A percentile compares a stretch with the other conserved stretches of the same genome.
phyloP scores from a whole-genome alignment of 78 protist species.

The Dictyostelium brefeldianum region DNA sequence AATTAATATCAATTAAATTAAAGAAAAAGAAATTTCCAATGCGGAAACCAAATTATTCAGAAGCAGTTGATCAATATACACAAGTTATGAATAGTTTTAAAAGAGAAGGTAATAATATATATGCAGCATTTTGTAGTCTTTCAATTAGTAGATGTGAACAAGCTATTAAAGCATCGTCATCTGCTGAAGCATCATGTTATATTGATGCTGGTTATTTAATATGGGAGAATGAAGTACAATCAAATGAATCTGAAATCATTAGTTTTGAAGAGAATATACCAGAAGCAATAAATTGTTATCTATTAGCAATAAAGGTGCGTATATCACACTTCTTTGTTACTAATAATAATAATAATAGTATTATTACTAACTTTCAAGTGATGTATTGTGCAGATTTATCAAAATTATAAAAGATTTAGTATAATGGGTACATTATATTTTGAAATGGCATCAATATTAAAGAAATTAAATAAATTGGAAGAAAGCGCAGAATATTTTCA shows the following conservation, averaged over 20 bases:
- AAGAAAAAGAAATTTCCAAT: slow-evolving; percentile 70
- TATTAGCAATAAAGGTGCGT: slow-evolving; percentile 66
- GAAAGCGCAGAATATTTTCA: slow-evolving; percentile 64
- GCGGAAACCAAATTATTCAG: slow-evolving; percentile 78
- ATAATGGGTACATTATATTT: slow-evolving; percentile 76
- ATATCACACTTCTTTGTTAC: neutral
- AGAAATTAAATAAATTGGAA: slow-evolving; percentile 49
- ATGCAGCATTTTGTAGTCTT: slow-evolving; percentile 80
- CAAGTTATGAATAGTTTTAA: slow-evolving; percentile 77
- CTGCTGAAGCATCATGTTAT: slow-evolving; percentile 78
- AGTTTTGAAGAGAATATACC: slow-evolving; percentile 75
- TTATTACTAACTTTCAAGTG: neutral
- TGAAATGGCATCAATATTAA: slow-evolving; percentile 75
- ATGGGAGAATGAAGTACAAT: slow-evolving; percentile 62
- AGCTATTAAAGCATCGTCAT: slow-evolving; percentile 68
- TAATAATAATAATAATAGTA: too few species aligned
- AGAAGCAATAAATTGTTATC: slow-evolving; percentile 76
- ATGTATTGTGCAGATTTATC: slow-evolving; percentile 40
- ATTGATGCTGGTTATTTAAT: slow-evolving; percentile 80
- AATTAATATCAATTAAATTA: slow-evolving; percentile 50
- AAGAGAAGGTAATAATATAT: slow-evolving; percentile 64
- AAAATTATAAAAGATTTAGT: slow-evolving; percentile 79
- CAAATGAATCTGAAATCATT: slow-evolving; percentile 32
- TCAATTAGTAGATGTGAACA: slow-evolving; percentile 76
- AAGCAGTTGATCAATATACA: slow-evolving; percentile 71